Conservation (phyloP, 257 asterid species). For the Nyctanthes arbortristis region DNA sequence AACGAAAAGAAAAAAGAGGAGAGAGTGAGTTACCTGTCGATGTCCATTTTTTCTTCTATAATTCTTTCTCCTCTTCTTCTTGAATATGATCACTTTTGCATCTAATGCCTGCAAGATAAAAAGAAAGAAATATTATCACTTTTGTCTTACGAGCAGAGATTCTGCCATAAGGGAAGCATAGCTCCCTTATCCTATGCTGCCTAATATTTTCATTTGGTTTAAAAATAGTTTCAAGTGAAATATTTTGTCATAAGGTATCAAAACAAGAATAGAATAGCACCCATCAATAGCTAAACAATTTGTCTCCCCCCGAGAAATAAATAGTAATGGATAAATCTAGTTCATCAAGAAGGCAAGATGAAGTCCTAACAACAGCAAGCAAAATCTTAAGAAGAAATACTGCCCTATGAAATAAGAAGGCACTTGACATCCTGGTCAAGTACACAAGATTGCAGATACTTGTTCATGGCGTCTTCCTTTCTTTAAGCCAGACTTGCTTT, state of each 20-base stretch:
- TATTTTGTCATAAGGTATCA: not conserved
- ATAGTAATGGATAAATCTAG: not conserved
- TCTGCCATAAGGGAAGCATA: not conserved
- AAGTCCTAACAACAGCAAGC: not conserved
- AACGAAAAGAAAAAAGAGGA: no score
- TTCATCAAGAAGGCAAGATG: not conserved
- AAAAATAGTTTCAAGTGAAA: not conserved
- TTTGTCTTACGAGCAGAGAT: not conserved
- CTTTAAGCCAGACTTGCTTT: not conserved
- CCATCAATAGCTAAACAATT: not conserved
- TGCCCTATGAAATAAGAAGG: not conserved
- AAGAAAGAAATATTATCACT: no score
- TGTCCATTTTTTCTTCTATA: not conserved
- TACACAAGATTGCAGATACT: not conserved
- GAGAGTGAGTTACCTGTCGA: not conserved
- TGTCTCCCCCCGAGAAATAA: not conserved
- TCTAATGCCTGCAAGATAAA: no score
- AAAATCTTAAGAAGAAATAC: not conserved
- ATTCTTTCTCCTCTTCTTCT: not conserved
- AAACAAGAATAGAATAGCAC: not conserved
- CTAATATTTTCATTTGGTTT: not conserved
- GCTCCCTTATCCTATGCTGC: not conserved
- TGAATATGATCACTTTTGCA: not conserved
- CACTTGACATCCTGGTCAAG: not conserved
- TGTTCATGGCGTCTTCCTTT: not conserved